Conservation (phyloP, 2,329 filamentous ascomycete genomes). For the Aspergillus ruber region DNA sequence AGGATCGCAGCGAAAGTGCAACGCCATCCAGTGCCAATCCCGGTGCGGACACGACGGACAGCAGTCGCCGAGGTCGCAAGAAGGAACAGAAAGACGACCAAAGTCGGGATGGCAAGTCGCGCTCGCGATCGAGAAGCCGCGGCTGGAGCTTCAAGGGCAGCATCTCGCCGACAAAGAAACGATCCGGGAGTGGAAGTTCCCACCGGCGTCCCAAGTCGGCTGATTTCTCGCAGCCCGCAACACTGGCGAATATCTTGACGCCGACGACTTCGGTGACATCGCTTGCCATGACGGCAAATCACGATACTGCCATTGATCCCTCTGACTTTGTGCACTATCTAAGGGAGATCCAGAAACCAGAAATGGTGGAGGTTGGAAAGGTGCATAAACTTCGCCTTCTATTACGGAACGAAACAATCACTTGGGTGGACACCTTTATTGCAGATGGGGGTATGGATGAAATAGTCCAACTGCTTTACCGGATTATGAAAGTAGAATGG, state of each 20-base stretch:
- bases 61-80: conserved; percentile 34
- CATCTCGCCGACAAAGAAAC: conserved; percentile 67
- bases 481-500: conserved; percentile 96
- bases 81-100: conserved; percentile 37
- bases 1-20: conserved; percentile 68
- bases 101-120: conserved; percentile 40
- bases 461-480: conserved; percentile 75
- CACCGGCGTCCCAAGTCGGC: conserved; percentile 67
- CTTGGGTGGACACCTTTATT: conserved; percentile 92
- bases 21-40: conserved; percentile 41
- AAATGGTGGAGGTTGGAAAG: conserved; percentile 85
- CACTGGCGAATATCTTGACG: conserved; percentile 52
- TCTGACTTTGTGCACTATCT: conserved; percentile 83
- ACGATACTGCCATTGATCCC: conserved; percentile 67
- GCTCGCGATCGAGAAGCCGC: conserved; percentile 56
- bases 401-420: conserved; percentile 87
- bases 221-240: conserved; percentile 56
- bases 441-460: conserved; percentile 85
- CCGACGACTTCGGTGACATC: conserved; percentile 50
- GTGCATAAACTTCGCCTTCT: conserved; percentile 86
- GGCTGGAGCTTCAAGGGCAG: conserved; percentile 76
- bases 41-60: conserved; percentile 17
- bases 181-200: conserved; percentile 58
- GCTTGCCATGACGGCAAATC: conserved; percentile 57
- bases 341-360: conserved; percentile 70